Evolutionary conservation across 768 basidiomycete species (phyloP).

Genomic region (Lactifluus piperatus): DNA sequence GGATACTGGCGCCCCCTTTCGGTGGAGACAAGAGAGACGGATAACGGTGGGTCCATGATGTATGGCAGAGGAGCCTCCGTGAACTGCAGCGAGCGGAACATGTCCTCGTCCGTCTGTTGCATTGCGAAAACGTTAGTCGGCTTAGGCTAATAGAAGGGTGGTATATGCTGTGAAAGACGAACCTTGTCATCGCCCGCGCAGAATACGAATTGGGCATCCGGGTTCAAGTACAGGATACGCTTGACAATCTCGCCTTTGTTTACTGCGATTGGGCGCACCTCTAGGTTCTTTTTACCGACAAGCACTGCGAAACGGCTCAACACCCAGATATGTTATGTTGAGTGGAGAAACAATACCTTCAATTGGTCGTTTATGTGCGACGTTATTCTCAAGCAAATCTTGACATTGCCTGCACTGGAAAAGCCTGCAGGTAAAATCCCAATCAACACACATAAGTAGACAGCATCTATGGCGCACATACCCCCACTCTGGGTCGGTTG

Average conservation of each 20-base stretch:
- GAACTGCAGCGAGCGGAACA: slow-evolving; percentile 88
- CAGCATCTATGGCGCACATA: slow-evolving; percentile 31
- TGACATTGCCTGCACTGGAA: slow-evolving; percentile 98
- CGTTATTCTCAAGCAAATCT: slow-evolving; percentile 89
- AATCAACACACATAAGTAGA: background rate
- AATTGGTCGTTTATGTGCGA: slow-evolving; percentile 89
- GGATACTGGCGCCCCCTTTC: slow-evolving; percentile 27
- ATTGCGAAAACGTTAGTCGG: background rate
- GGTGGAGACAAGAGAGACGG: slow-evolving; percentile 32
- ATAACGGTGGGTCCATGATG: slow-evolving; percentile 48
- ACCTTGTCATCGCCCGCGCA: slow-evolving; percentile 99
- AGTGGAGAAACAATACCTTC: slow-evolving; percentile 48
- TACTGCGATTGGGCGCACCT: slow-evolving; percentile 89
- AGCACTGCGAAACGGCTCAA: slow-evolving; percentile 44
- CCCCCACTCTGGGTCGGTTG: slow-evolving; percentile 94
- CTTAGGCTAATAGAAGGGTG: no score
- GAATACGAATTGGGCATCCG: slow-evolving; percentile 92
- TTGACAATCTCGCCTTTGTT: slow-evolving; percentile 99
- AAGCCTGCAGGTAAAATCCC: slow-evolving; percentile 33
- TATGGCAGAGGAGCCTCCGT: slow-evolving; percentile 23
- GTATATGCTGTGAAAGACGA: background rate
- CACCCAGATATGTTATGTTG: background rate
- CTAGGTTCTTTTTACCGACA: slow-evolving; percentile 97
- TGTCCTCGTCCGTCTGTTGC: slow-evolving; percentile 89
- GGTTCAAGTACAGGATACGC: slow-evolving; percentile 84